These are phyloP conservation scores for Clathrus columnatus DNA, from an alignment of 768 basidiomycete genomes.

Conservation along the genomic window DNA sequence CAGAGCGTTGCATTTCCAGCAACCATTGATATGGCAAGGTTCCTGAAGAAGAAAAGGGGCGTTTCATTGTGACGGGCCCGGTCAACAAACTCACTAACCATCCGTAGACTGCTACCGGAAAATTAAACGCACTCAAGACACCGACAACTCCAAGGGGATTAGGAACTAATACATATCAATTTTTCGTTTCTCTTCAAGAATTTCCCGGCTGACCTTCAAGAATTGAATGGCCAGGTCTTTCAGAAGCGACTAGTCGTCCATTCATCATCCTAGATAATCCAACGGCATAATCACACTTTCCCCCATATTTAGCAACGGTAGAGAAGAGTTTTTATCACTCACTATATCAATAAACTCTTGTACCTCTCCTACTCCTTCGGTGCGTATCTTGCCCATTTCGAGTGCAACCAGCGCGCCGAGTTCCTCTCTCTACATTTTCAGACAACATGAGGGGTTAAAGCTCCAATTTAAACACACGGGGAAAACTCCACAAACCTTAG, in stretches of 20 bases:
- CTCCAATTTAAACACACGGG: slow-evolving; percentile 1
- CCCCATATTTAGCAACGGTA: background rate
- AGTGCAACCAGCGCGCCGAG: slow-evolving; percentile 78
- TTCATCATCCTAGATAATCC: slow-evolving; percentile 94
- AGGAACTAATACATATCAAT: slow-evolving; percentile 48
- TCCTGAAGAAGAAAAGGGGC: slow-evolving; percentile 44
- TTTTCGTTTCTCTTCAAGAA: background rate
- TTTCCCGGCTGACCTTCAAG: slow-evolving; percentile 54
- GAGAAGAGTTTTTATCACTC: slow-evolving; percentile 23
- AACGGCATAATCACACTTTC: slow-evolving; percentile 87
- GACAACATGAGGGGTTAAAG: slow-evolving; percentile 10
- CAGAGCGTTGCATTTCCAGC: slow-evolving; percentile 91
- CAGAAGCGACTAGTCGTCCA: slow-evolving; percentile 78
- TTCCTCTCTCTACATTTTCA: slow-evolving; percentile 54
- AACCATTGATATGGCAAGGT: slow-evolving; percentile 77
- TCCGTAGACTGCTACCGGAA: slow-evolving; percentile 89
- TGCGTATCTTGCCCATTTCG: slow-evolving; percentile 87
- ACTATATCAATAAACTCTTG: slow-evolving; percentile 95
- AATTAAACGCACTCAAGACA: slow-evolving; percentile 91
- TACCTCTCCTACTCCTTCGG: slow-evolving; percentile 88
- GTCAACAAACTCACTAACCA: slow-evolving; percentile 40
- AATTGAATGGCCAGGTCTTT: slow-evolving; percentile 85
- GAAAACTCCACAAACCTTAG: slow-evolving; percentile 51
- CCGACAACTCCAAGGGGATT: slow-evolving; percentile 75
- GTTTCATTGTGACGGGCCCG: background rate